These are phyloP conservation scores for Xanthoconium purpureum DNA, from an alignment of 768 basidiomycete species.

Conservation along the genomic window DNA sequence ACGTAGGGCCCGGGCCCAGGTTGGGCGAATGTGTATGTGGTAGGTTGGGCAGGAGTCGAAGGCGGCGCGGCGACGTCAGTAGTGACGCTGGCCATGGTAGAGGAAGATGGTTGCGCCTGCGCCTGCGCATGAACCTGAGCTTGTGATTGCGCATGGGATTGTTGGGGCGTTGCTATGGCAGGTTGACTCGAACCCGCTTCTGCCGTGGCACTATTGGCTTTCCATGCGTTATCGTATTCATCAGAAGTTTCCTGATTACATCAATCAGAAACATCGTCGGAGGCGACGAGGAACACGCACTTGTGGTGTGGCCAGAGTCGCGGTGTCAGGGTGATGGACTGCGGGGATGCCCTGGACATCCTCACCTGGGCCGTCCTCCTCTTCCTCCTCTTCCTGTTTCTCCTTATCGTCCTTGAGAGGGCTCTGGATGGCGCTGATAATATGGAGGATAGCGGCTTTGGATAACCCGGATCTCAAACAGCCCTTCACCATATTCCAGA, in stretches of 20 bases:
- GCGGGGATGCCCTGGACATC: constrained; percentile 23
- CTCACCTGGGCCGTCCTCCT: constrained; percentile 33
- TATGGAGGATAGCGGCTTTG: constrained; percentile 57
- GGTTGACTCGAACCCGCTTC: constrained; percentile 29
- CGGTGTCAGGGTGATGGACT: constrained; percentile 22
- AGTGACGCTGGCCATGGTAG: constrained; percentile 15
- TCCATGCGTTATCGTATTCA: constrained; percentile 62
- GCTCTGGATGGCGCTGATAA: constrained; percentile 58
- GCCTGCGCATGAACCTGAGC: constrained; percentile 17
- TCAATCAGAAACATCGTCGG: neutral
- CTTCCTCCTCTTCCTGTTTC: constrained; percentile 33
- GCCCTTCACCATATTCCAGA: constrained; percentile 74
- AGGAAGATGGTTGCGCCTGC: constrained; percentile 21
- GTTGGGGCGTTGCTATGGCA: constrained; percentile 19
- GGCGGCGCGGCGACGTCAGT: constrained; percentile 20
- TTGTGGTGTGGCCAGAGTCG: constrained; percentile 23
- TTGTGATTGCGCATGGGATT: constrained; percentile 20
- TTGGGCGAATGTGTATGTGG: constrained; percentile 30
- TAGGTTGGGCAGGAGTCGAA: constrained; percentile 26
- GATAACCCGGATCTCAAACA: constrained; percentile 55
- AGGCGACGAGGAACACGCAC: constrained; percentile 16
- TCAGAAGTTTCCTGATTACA: constrained; percentile 41
- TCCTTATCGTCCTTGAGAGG: constrained; percentile 35
- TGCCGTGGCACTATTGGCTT: constrained; percentile 48
- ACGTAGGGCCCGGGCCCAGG: constrained; percentile 32